Percentiles rank a stretch among this genome's conserved stretches.
Evolutionary conservation across 768 basidiomycete genomes (phyloP).

Genomic region (Naganishia onofrii): DNA sequence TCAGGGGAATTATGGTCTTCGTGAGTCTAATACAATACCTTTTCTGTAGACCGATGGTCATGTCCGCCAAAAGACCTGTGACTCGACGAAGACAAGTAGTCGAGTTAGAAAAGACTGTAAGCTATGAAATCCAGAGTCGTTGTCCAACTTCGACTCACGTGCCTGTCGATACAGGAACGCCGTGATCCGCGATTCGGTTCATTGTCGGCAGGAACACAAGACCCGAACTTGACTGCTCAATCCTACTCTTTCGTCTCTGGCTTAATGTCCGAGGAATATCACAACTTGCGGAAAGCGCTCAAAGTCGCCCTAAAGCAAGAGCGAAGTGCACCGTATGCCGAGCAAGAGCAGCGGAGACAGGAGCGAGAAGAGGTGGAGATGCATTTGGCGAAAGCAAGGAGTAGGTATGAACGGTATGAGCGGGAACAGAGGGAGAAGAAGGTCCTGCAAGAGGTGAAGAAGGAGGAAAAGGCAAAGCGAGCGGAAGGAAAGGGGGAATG

Average conservation of each 20-base stretch:
- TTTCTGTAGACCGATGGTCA: constrained; percentile 66
- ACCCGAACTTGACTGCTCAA: constrained; percentile 63
- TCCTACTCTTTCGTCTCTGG: constrained; percentile 74
- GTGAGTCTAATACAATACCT: background rate
- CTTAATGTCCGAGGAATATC: constrained; percentile 65
- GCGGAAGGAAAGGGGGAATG: constrained; percentile 75
- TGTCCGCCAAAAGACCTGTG: constrained; percentile 81
- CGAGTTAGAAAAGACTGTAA: constrained; percentile 65
- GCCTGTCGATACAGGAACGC: constrained; percentile 58
- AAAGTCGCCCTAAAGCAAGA: constrained; percentile 64
- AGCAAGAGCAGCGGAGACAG: constrained; percentile 59
- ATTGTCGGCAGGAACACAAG: constrained; percentile 65
- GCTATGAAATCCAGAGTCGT: constrained; percentile 38
- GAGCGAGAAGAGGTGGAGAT: constrained; percentile 70
- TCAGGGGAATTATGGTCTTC: background rate
- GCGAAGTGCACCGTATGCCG: constrained; percentile 38
- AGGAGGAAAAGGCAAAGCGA: constrained; percentile 66
- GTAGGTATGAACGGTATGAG: constrained; percentile 68
- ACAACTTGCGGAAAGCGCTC: constrained; percentile 64
- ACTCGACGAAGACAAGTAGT: constrained; percentile 68
- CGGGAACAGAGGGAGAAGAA: constrained; percentile 69
- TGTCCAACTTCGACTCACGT: background rate
- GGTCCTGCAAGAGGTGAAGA: constrained; percentile 60
- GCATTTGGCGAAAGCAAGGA: constrained; percentile 74
- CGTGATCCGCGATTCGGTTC: constrained; percentile 85